A percentile compares a stretch with the other conserved stretches of the same genome.
Conservation (phyloP, 192 early-diverging fungal species). For the Entomortierella chlamydospora region DNA sequence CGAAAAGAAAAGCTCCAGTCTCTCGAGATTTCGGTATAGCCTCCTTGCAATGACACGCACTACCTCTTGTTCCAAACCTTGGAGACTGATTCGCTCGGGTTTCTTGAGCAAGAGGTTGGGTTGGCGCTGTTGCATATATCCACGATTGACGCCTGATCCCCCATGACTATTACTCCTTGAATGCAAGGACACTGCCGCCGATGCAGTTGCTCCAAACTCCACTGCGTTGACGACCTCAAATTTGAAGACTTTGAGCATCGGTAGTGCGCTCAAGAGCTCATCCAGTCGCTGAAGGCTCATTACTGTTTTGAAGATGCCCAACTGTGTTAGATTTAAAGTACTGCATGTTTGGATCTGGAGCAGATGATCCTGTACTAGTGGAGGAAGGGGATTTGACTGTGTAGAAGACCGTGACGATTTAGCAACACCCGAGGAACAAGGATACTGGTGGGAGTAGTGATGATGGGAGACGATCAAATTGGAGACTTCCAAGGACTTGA, state of each 20-base stretch:
- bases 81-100: constrained; percentile 12
- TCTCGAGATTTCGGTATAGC: constrained; percentile 17
- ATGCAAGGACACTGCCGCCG: neutral
- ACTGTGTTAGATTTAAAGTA: constrained; percentile 18
- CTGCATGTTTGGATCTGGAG: constrained; percentile 31
- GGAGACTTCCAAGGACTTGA: constrained; percentile 26
- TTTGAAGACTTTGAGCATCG: constrained; percentile 38
- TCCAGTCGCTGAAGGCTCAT: constrained; percentile 47
- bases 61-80: constrained; percentile 39
- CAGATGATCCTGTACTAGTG: constrained; percentile 35
- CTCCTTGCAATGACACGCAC: constrained; percentile 30
- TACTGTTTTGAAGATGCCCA: constrained; percentile 37
- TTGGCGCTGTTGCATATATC: constrained; percentile 21
- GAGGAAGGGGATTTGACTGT: neutral
- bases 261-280: constrained; percentile 26
- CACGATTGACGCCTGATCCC: constrained; percentile 13
- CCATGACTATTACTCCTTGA: neutral
- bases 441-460: neutral
- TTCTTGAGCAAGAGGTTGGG: constrained; percentile 20
- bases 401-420: neutral
- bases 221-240: constrained; percentile 47
- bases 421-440: neutral
- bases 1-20: constrained; percentile 25
- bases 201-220: neutral
- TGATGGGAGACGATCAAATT: constrained; percentile 28